Base-by-base conservation (phyloP, 805 yeast genomes). In the Kazachstania kunashirensis region DNA sequence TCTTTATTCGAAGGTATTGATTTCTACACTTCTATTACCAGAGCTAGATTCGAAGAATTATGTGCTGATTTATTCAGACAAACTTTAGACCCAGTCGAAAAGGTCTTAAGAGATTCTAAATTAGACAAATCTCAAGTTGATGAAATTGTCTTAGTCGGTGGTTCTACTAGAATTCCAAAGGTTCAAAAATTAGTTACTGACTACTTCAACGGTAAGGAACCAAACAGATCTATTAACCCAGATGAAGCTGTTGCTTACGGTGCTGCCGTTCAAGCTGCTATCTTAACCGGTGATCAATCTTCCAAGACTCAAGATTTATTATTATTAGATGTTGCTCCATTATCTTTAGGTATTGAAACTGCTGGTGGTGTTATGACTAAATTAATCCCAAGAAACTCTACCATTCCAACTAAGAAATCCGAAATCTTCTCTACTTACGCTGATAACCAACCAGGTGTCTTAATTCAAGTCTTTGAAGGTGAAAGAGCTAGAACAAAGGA, bases 341-440 rank as follows among this genome's bases (percentile, higher is more conserved):
- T 89, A 64, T 88, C 97, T 44, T 68, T 89, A 58, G 98, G 98
- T 81, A 89, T 89, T 68, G 97, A 89, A 75, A 89, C 96, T 59
- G 95, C 96, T 65, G 97, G 98, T 79, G 97, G 97, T 81, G 92
- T 88, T 70, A 88, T 89, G 95, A 88, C 97, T 68, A 85, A 85
- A 72, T 83, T 89, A 71, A 89, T 89, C 59, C 95, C 96, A 72
- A 83, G 98, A 77, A 89, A 89, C 83, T 82, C 96, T 43, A 88
- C 97, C 47, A 86, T 89, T 55, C 98, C 98, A 71, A 84, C 96
- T 65, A 89, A 88, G 81, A 89, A 89, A 75, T 86, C 96, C 39
- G 96, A 88, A 75, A 79, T 80, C 52, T 89, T 89, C 86, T 86
- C 96, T 48, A 89, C 98, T 55, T 85, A 84, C 67, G 92, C 96